A percentile compares a stretch with the other conserved stretches of the same genome.
Evolutionary conservation across 2,329 filamentous ascomycete genomes (phyloP).

Genomic region (Sporothrix globosa): DNA sequence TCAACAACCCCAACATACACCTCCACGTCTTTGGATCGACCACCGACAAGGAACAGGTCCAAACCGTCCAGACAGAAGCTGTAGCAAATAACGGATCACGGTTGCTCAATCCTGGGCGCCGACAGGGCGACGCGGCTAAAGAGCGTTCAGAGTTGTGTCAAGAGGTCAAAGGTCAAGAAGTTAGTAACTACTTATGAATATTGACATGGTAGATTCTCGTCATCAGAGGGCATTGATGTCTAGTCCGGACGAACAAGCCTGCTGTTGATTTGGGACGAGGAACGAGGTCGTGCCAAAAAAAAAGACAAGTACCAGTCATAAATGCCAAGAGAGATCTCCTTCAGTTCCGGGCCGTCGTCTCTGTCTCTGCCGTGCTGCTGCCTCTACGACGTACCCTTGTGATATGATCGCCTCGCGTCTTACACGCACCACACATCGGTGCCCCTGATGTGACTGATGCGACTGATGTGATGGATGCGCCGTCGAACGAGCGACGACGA

Average conservation of each 20-base stretch:
- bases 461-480: background rate
- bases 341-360: background rate
- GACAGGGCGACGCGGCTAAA: background rate
- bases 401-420: conserved; percentile 25
- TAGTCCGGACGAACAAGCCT: background rate
- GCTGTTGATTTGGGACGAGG: too few relatives aligned
- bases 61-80: conserved; percentile 23
- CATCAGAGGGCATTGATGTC: too few relatives aligned
- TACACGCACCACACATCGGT: conserved; percentile 21
- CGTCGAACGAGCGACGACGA: background rate
- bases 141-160: background rate
- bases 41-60: background rate
- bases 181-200: too few relatives aligned
- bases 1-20: background rate
- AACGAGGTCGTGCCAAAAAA: too few relatives aligned
- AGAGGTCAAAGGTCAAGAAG: background rate
- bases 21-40: conserved; percentile 11
- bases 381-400: background rate
- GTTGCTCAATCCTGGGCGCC: conserved; percentile 1
- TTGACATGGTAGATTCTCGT: too few relatives aligned
- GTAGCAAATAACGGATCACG: conserved; percentile 4
- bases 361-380: background rate
- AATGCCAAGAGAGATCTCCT: background rate
- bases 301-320: background rate
- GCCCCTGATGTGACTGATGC: conserved; percentile 15